phyloP scores from a whole-genome alignment of 805 yeast species.

The Kazachstania kunashirensis region DNA sequence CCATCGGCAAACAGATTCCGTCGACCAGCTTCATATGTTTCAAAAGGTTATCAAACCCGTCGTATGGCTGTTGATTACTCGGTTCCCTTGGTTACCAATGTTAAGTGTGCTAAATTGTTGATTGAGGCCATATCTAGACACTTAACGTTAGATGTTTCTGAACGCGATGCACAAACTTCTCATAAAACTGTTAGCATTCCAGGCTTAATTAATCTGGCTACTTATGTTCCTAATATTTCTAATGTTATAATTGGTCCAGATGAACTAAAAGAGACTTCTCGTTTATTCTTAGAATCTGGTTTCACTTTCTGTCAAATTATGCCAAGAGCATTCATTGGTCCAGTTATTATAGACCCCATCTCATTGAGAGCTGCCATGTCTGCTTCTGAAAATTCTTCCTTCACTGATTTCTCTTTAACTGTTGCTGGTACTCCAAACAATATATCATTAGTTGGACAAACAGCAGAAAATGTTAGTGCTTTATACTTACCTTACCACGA shows the following conservation, averaged over 20 bases:
- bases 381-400: constrained; percentile 47
- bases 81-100: constrained; percentile 94
- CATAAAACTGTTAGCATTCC: constrained; percentile 76
- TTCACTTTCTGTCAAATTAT: constrained; percentile 76
- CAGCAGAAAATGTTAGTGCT: constrained; percentile 61
- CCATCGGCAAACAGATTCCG: constrained; percentile 96
- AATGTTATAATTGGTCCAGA: constrained; percentile 34
- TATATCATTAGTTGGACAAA: constrained; percentile 48
- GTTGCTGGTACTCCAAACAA: constrained; percentile 75
- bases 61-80: constrained; percentile 99
- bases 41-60: constrained; percentile 95
- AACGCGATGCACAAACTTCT: constrained; percentile 83
- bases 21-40: constrained; percentile 96
- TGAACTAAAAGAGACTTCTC: constrained; percentile 59
- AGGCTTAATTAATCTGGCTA: constrained; percentile 74
- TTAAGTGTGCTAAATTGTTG: constrained; percentile 90
- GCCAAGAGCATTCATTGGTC: constrained; percentile 57
- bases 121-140: constrained; percentile 86
- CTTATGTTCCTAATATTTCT: constrained; percentile 64
- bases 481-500: constrained; percentile 74
- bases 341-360: constrained; percentile 53
- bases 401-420: constrained; percentile 73
- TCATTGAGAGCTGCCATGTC: constrained; percentile 54
- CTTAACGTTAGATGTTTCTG: constrained; percentile 52
- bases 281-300: constrained; percentile 70